These are phyloP conservation scores for Lepidium campestre DNA, from an alignment of 441 rosid species.

Conservation along the genomic window DNA sequence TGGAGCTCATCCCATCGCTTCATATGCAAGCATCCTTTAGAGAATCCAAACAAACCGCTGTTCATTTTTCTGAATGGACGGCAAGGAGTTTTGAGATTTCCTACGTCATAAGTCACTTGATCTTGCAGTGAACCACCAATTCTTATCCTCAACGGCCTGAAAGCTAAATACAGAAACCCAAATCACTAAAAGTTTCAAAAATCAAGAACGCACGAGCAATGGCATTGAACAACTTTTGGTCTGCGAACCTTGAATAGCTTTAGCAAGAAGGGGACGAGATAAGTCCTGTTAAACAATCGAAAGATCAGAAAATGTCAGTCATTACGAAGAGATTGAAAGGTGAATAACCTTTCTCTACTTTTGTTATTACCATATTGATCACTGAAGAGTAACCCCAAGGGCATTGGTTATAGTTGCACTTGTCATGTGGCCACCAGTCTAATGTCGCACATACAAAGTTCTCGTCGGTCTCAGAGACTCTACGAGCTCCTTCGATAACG, in stretches of 20 bases:
- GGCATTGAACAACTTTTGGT: neutral
- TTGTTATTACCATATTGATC: constrained; percentile 53
- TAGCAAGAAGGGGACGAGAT: constrained; percentile 67
- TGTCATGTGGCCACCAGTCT: constrained; percentile 99
- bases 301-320: neutral
- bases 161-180: constrained; percentile 45
- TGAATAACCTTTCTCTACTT: neutral
- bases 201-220: neutral
- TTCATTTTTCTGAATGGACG: constrained; percentile 60
- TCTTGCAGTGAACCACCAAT: constrained; percentile 97
- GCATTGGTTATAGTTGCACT: constrained; percentile 84
- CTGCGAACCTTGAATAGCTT: constrained; percentile 73
- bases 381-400: constrained; percentile 89
- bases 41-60: constrained; percentile 77
- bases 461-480: constrained; percentile 61
- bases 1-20: constrained; percentile 87
- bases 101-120: constrained; percentile 74
- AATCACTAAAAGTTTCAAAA: constrained; percentile 1
- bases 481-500: constrained; percentile 44
- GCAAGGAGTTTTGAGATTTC: constrained; percentile 57
- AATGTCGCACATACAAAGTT: constrained; percentile 87
- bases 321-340: neutral
- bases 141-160: constrained; percentile 73
- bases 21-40: constrained; percentile 90
- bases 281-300: constrained; percentile 52